Percentiles rank a stretch among this genome's conserved stretches.
Conservation (phyloP, 2,329 filamentous ascomycete genomes). For the Verticillium nubilum region DNA sequence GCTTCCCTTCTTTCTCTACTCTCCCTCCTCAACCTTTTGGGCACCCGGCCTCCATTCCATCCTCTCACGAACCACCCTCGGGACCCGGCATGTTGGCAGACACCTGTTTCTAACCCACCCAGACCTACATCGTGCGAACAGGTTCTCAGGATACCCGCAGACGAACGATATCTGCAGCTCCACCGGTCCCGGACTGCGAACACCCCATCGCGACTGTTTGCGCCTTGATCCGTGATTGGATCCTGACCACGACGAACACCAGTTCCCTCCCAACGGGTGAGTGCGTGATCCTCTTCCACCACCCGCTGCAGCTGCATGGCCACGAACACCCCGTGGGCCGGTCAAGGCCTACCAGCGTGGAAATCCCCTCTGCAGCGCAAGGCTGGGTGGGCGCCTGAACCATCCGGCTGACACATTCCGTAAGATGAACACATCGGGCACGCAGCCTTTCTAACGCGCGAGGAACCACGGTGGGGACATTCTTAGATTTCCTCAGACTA, state of each 20-base stretch:
- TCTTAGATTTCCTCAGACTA: constrained; percentile 7
- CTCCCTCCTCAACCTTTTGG: constrained; percentile 3
- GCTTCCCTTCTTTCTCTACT: constrained; percentile 8
- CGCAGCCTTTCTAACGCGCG: neutral
- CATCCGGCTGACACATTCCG: neutral
- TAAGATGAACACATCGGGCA: neutral
- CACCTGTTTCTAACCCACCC: constrained; percentile 11
- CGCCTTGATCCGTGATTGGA: constrained; percentile 8
- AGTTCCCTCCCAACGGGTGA: constrained; percentile 6
- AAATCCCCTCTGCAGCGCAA: neutral
- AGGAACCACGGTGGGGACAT: neutral
- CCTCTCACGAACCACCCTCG: constrained; percentile 2
- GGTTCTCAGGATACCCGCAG: constrained; percentile 5
- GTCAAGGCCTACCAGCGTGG: neutral
- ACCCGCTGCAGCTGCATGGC: constrained; percentile 2
- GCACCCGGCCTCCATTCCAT: neutral
- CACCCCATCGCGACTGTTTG: constrained; percentile 10
- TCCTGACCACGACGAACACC: constrained; percentile 1
- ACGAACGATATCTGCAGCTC: constrained; percentile 9
- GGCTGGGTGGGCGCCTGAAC: neutral
- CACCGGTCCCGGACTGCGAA: constrained; percentile 5
- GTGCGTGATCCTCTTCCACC: constrained; percentile 13
- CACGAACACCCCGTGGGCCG: constrained; percentile 5
- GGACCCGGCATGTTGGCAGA: constrained; percentile 3
- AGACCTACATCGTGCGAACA: constrained; percentile 9